A percentile compares a stretch with the other conserved stretches of the same genome.
phyloP scores from a whole-genome alignment of 352 stramenopile genomes.

The Lagenidium giganteum region DNA sequence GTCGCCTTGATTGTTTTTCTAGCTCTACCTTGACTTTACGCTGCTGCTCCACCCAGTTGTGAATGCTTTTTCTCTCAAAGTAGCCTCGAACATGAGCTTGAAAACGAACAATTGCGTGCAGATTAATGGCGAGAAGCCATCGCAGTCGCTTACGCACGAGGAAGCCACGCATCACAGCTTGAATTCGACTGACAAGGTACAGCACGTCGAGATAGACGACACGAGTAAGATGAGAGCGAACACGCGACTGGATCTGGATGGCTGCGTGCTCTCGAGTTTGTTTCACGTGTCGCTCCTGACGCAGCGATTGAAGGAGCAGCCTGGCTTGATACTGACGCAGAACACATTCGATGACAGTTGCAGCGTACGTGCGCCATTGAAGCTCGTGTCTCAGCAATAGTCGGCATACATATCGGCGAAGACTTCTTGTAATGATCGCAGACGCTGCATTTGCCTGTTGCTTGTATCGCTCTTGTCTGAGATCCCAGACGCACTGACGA shows the following conservation, averaged over 20 bases:
- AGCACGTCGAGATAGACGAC: slow-evolving; percentile 80
- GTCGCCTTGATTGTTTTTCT: neutral
- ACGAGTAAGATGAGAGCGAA: slow-evolving; percentile 48
- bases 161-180: slow-evolving; percentile 59
- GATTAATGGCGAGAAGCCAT: slow-evolving; percentile 38
- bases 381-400: slow-evolving; percentile 20
- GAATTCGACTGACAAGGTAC: slow-evolving; percentile 77
- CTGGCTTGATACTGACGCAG: slow-evolving; percentile 25
- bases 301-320: slow-evolving; percentile 7
- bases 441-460: slow-evolving; percentile 21
- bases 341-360: slow-evolving; percentile 38
- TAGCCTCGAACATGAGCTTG: slow-evolving; percentile 44
- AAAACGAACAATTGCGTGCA: slow-evolving; percentile 36
- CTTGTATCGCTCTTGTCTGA: slow-evolving; percentile 15
- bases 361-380: slow-evolving; percentile 23
- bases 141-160: slow-evolving; percentile 49
- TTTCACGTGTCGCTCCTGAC: slow-evolving; percentile 6
- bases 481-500: slow-evolving; percentile 10
- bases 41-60: too few relatives aligned
- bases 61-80: slow-evolving; percentile 14
- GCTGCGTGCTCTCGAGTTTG: slow-evolving; percentile 24
- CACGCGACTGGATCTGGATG: slow-evolving; percentile 46
- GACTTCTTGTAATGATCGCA: slow-evolving; percentile 28
- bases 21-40: neutral
- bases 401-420: slow-evolving; percentile 28